Base-by-base conservation (phyloP, 163 green algal species). In the Chloroidium sp. region DNA sequence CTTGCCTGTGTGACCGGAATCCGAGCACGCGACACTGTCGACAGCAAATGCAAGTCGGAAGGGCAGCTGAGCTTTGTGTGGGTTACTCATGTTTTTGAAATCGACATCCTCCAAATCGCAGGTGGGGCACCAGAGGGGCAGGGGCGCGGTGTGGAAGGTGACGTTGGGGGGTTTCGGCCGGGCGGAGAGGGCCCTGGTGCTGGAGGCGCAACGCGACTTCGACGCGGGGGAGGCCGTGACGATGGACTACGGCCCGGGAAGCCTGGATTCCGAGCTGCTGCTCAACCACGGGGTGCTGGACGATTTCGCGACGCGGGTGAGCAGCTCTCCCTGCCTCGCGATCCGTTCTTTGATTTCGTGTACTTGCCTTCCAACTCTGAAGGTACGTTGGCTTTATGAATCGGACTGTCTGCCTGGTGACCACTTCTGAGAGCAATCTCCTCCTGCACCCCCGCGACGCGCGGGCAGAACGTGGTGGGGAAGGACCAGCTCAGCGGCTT, bases 281-380 rank as follows among this genome's bases (percentile, higher is more conserved):
- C 82, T 97, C 67, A 89, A 96, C 80, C 89, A 95, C 75, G 93
- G 91, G 0, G 88, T 89, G 0, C 59, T 96, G 72, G 92, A 97
- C 79, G 62, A 79, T 0, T 72, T 76, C 13, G 72, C 59, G 10
- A 76, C 79, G 2, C 84, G 87, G 89, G 91, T 91, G 61, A 82
- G 6, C n/a, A 3, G 6, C 72, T n/a, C 10, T 6, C 67, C 67
- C 67, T 72, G 67, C 67, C 10, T 6, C 10, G 67, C 67, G 10
- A 72, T n/a, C 67, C 6, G 67, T 10, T 10, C 67, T 72, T 72
- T 6, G 6, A 6, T 6, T 72, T 6, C 10, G 67, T 72, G 6
- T 72, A 10, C 6, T 6, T 10, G 6, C 67, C 67, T n/a, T 10
- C 6, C 6, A n/a, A n/a, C 6, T 72, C 6, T 10, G 10, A 10